phyloP scores from a whole-genome alignment of 176 grass and related monocot genomes.

The Rhynchospora tenuis region DNA sequence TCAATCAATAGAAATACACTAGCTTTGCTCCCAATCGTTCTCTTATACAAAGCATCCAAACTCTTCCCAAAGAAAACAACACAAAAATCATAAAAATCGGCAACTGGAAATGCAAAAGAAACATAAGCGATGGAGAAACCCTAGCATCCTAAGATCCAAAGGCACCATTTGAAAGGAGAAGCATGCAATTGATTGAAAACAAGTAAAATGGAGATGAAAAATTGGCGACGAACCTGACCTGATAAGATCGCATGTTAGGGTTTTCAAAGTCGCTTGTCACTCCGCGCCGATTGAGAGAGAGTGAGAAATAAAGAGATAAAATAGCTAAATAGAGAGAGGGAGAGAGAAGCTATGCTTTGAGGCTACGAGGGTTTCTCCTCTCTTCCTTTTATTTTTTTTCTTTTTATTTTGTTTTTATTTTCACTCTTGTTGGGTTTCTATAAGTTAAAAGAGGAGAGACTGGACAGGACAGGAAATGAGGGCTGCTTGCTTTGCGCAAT shows the following conservation, averaged over 20 bases:
- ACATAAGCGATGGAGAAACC: background rate
- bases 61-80: background rate
- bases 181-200: background rate
- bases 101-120: background rate
- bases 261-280: background rate
- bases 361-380: conserved; percentile 21
- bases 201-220: background rate
- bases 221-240: background rate
- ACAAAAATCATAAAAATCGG: background rate
- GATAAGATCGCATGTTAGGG: background rate
- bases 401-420: background rate
- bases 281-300: background rate
- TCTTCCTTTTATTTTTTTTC: background rate
- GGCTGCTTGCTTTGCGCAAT: background rate
- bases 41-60: background rate
- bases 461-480: background rate
- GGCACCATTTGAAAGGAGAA: background rate
- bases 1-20: conserved; percentile 5
- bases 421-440: background rate
- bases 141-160: conserved; percentile 15
- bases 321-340: background rate
- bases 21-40: background rate
- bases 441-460: background rate
- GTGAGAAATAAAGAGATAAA: background rate
- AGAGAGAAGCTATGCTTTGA: background rate